Base-by-base conservation (phyloP, 2,329 filamentous ascomycete genomes). In the Pyrenophora graminea region DNA sequence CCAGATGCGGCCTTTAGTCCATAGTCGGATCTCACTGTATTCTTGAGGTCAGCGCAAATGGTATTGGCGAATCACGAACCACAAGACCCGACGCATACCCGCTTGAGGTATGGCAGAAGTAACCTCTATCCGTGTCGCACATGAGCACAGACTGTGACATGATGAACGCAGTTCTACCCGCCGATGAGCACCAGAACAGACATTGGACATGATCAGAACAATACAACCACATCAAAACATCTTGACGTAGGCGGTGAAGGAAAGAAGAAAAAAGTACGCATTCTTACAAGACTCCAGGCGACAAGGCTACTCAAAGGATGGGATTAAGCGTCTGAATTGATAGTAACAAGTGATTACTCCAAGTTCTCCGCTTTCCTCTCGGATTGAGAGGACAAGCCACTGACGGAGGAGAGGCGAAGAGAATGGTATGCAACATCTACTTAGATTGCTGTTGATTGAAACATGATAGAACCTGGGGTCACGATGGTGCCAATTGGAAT, bases 361-460 rank as follows among this genome's bases (percentile, higher is more conserved):
- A 57, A 62, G 59, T 56, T 62, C 62, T 62, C 61, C 61, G 61
- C 55, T 43, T 48, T 32, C 45, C 56, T 38, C 42, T 55, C 50
- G 51, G 53, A 53, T 49, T 46, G 47, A 52, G 55, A 59, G 45
- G 39, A 54, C 62, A 59, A 30, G 63, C 56, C 58, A 58, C 53
- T 61, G 59, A 55, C 39, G 51, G 50, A 49, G 42, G 55, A 39
- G 21, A 44, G 57, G 59, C 53, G 59, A 53, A 60, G 58, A 51
- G 39, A 52, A 39, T 45, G 45, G 56, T 60, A 58, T 48, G 62
- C 55, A 56, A 47, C 56, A 63, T 59, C 45, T 67, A 64, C 55
- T 51, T 69, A 69, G 37, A 69, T 70, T 71, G 55, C 52, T 39
- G 40, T 70, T 68, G 54, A 68, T 71, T 68, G 63, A 54, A 50